Evolutionary conservation across 345 rosid genomes (phyloP).

Genomic region (Ricinus communis): DNA sequence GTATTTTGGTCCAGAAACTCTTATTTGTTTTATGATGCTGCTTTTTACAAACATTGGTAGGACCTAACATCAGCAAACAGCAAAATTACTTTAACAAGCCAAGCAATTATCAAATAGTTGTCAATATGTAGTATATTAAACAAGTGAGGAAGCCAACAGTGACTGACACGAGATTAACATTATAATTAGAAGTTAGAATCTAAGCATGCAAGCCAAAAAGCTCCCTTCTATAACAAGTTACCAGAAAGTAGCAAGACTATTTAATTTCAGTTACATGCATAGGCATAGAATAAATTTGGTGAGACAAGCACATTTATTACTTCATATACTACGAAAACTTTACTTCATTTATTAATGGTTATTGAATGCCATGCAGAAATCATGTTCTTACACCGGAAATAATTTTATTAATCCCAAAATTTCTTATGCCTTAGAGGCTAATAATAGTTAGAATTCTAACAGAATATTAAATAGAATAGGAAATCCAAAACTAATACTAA

Average conservation of each 20-base stretch:
- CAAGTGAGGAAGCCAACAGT: neutral
- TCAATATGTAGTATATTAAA: neutral
- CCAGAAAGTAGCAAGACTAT: too few relatives aligned
- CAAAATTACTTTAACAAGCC: neutral
- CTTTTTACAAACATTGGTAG: neutral
- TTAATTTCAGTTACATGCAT: too few relatives aligned
- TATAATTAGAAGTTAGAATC: neutral
- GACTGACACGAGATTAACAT: neutral
- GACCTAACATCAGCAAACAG: neutral
- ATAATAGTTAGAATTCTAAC: too few relatives aligned
- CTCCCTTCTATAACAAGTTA: neutral
- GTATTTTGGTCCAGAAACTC: neutral
- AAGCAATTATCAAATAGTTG: neutral
- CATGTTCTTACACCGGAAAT: too few relatives aligned
- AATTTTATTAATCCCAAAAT: too few relatives aligned
- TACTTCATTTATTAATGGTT: conserved; percentile 4
- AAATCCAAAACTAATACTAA: too few relatives aligned
- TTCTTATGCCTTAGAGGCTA: too few relatives aligned
- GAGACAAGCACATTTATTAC: neutral
- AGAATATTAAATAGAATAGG: too few relatives aligned
- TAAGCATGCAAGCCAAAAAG: neutral
- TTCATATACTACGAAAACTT: neutral
- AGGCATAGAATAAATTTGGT: neutral
- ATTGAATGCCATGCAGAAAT: neutral
- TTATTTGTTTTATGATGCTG: neutral